Conservation (phyloP, 2,329 filamentous ascomycete species). For the Epichloe coenophiala region DNA sequence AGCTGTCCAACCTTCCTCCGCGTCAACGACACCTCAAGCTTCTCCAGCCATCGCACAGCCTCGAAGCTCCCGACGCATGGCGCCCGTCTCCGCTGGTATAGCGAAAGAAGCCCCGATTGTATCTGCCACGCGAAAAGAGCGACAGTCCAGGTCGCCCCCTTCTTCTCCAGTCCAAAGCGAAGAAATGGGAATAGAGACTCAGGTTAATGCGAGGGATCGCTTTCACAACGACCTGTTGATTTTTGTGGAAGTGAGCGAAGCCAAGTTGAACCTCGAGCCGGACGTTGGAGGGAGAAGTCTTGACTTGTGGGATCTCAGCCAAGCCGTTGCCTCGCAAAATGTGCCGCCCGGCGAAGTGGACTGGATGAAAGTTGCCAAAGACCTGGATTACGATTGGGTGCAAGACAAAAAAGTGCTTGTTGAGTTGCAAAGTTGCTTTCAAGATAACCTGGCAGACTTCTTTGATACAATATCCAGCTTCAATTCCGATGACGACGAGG, state of each 20-base stretch:
- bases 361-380: slow-evolving; percentile 32
- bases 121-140: neutral
- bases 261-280: slow-evolving; percentile 16
- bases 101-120: neutral
- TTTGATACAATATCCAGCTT: slow-evolving; percentile 4
- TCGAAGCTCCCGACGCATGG: neutral
- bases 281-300: slow-evolving; percentile 24
- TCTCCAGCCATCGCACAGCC: neutral
- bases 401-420: slow-evolving; percentile 13
- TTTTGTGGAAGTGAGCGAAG: slow-evolving; percentile 12
- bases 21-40: neutral
- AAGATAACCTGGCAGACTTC: slow-evolving; percentile 28
- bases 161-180: neutral
- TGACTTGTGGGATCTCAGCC: slow-evolving; percentile 31
- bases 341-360: slow-evolving; percentile 24
- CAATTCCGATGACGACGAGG: neutral
- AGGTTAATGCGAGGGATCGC: slow-evolving; percentile 4
- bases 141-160: neutral
- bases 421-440: slow-evolving; percentile 30
- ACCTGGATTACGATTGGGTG: slow-evolving; percentile 25
- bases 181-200: slow-evolving; percentile 1
- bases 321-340: slow-evolving; percentile 21
- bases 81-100: neutral
- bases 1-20: neutral
- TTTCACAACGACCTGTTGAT: slow-evolving; percentile 24